A percentile compares a stretch with the other conserved stretches of the same genome.
Evolutionary conservation across 352 stramenopile genomes (phyloP).

Genomic region (Peronospora tabacina): DNA sequence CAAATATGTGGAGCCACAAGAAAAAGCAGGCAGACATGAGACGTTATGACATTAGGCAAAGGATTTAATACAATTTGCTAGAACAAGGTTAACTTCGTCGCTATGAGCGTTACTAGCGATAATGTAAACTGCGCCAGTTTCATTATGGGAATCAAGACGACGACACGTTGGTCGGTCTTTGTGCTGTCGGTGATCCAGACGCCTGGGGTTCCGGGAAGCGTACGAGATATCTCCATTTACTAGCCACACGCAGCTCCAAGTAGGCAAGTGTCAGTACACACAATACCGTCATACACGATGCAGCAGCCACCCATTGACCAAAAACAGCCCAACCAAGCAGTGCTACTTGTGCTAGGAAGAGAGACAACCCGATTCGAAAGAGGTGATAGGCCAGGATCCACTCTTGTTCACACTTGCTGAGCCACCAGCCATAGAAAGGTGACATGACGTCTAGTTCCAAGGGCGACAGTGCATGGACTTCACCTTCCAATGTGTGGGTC

Average conservation of each 20-base stretch:
- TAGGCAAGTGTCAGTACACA: constrained; percentile 40
- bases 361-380: constrained; percentile 43
- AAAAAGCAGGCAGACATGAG: constrained; percentile 19
- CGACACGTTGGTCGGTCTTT: constrained; percentile 11
- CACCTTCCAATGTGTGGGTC: constrained; percentile 60
- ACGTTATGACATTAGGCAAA: neutral
- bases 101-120: neutral
- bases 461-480: constrained; percentile 46
- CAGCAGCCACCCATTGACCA: constrained; percentile 36
- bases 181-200: constrained; percentile 10
- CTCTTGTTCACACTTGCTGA: constrained; percentile 59
- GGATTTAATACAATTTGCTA: too few species aligned
- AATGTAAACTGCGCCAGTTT: neutral
- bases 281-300: constrained; percentile 42
- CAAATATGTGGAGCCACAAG: constrained; percentile 28
- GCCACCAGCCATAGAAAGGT: constrained; percentile 69
- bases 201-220: constrained; percentile 38
- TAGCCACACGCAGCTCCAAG: constrained; percentile 55
- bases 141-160: constrained; percentile 14
- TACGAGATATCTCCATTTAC: constrained; percentile 65
- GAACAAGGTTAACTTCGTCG: too few species aligned
- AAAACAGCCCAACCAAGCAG: constrained; percentile 61
- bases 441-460: constrained; percentile 66
- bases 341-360: constrained; percentile 54
- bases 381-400: constrained; percentile 62